Base-by-base conservation (phyloP, 2,329 filamentous ascomycete genomes). In the Clonostachys rosea region DNA sequence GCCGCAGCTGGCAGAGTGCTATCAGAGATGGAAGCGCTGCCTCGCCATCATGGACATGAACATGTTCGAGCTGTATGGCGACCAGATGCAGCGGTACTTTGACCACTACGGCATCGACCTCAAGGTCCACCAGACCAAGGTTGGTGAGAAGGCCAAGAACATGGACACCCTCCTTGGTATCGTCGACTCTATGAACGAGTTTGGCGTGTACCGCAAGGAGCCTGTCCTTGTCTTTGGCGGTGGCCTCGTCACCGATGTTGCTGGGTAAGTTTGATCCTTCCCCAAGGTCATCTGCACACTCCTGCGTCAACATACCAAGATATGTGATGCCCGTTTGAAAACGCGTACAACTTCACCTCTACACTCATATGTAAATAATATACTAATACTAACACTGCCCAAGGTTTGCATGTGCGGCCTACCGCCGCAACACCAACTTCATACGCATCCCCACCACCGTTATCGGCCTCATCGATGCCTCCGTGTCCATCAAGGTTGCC, bases 401-500 rank as follows among this genome's bases (percentile, higher is more conserved):
- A 46, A 84, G 81, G 37, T 87, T 85, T 56, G 84, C 85, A 6
- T 89, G 85, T 60, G 84, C 85, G 24, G 75, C 83, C 8, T 89
- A 89, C 66, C 79, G 84, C 51, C 74, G 86, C 55, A 87, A 81
- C 66, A 88, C 85, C 40, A 87, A 87, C 66, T 89, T 78, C 68
- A 87, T 89, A 59, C 82, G 85, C 43, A 77, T 89, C 9, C 86
- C 86, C 2, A 89, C 86, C 0, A 89, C 86, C 1, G 81, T 89
- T 52, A 88, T 89, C 58, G 85, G 86, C 10, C 71, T 89, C 43
- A 89, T 89, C 50, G 86, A 89, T 58, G 86, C 86, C 4, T 86
- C 83, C 16, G 86, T 89, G 44, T 86, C 81, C 35, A 89, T 89
- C 71, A 88, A 89, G 61, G 85, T 89, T n/a, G 86, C 83, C 12